Evolutionary conservation across 78 protist species (phyloP).

Genomic region (Bodo saltans): DNA sequence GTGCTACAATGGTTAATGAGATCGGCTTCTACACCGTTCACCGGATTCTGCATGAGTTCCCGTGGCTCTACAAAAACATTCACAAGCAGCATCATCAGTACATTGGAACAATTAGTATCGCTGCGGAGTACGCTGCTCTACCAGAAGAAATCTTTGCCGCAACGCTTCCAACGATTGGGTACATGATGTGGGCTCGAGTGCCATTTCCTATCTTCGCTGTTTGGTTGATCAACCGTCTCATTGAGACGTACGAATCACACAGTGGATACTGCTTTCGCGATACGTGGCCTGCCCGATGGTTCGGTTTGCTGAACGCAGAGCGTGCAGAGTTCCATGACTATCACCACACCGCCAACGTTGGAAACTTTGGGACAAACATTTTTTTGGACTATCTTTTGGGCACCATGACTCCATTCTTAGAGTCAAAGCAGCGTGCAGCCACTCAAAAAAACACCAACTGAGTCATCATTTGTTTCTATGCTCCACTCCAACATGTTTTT

Average conservation of each 20-base stretch:
- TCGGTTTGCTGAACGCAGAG: background rate
- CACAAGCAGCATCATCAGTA: slow-evolving; percentile 26
- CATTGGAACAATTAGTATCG: slow-evolving; percentile 1
- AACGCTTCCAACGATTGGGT: background rate
- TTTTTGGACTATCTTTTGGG: background rate
- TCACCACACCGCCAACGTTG: slow-evolving; percentile 2
- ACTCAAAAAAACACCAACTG: no score
- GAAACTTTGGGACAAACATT: background rate
- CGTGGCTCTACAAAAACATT: background rate
- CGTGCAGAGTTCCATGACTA: slow-evolving; percentile 2
- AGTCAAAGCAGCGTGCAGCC: background rate
- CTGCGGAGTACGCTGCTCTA: slow-evolving; percentile 24
- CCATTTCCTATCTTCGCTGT: background rate
- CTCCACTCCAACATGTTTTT: no score
- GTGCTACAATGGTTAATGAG: background rate
- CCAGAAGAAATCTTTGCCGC: background rate
- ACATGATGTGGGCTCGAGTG: background rate
- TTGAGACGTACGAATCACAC: background rate
- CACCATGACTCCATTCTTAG: background rate
- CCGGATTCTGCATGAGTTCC: background rate
- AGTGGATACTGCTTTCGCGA: background rate
- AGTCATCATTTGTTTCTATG: no score
- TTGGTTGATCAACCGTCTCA: background rate
- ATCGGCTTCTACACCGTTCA: background rate
- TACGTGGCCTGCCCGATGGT: background rate